Conservation (phyloP, 345 rosid genomes). For the Linum tenue region DNA sequence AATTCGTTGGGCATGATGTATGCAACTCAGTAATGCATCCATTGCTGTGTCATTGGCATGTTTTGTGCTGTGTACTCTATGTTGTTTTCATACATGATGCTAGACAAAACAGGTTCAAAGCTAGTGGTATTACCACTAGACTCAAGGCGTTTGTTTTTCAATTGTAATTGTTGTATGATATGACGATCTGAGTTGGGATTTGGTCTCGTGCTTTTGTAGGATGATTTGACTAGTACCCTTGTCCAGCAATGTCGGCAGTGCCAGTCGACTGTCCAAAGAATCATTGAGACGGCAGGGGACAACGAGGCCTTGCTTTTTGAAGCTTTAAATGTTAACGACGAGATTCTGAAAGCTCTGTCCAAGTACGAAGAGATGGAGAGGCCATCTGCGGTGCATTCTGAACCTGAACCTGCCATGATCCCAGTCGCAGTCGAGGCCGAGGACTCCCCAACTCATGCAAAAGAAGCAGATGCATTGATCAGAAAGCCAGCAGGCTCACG, state of each 20-base stretch:
- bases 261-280: conserved; percentile 52
- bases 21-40: too few species aligned
- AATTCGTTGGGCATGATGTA: too few species aligned
- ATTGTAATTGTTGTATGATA: not conserved
- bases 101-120: not conserved
- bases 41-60: too few species aligned
- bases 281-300: conserved; percentile 73
- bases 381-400: conserved; percentile 35
- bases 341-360: conserved; percentile 63
- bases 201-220: conserved; percentile 32
- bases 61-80: too few species aligned
- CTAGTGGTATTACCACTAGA: not conserved
- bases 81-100: too few species aligned
- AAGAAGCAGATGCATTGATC: conserved; percentile 60
- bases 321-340: conserved; percentile 89
- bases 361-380: conserved; percentile 62
- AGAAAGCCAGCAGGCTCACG: conserved; percentile 65
- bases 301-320: conserved; percentile 79
- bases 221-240: conserved; percentile 63
- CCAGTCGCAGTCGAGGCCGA: conserved; percentile 79
- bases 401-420: conserved; percentile 79
- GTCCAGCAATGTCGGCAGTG: conserved; percentile 70
- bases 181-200: not conserved
- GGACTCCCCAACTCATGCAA: conserved; percentile 44
- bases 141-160: not conserved